These are phyloP conservation scores for Calonectria pseudoreteaudii DNA, from an alignment of 2,329 filamentous ascomycete genomes.

Conservation along the genomic window DNA sequence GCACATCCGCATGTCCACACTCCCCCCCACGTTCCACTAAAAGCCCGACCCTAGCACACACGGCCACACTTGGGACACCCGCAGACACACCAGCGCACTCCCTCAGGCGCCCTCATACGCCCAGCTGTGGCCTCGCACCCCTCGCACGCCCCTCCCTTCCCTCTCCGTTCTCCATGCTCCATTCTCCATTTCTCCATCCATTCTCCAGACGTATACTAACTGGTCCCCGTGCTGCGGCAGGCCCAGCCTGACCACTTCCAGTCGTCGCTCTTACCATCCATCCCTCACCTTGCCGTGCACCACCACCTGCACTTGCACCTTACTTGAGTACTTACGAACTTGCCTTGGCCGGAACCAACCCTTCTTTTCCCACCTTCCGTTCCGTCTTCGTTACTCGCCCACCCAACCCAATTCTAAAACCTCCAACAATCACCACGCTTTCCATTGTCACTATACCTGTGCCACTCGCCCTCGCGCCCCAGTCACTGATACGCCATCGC, in stretches of 20 bases:
- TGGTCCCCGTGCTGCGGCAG: conserved; percentile 23
- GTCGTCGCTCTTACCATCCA: conserved; percentile 24
- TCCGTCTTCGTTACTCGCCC: conserved; percentile 33
- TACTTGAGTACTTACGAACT: neutral
- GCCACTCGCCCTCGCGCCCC: conserved; percentile 12
- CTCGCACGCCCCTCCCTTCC: conserved; percentile 21
- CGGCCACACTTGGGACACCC: conserved; percentile 10
- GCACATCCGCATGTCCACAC: conserved; percentile 4
- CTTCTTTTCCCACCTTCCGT: conserved; percentile 39
- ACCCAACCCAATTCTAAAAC: conserved; percentile 29
- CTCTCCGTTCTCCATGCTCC: conserved; percentile 14
- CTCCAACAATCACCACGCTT: conserved; percentile 40
- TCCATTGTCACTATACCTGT: conserved; percentile 38
- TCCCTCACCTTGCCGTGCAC: conserved; percentile 30
- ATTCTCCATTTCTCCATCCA: conserved; percentile 23
- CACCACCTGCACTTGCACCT: conserved; percentile 29
- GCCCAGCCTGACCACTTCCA: conserved; percentile 9
- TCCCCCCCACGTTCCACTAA: conserved; percentile 29
- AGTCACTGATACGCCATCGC: conserved; percentile 18
- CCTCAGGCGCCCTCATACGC: conserved; percentile 4
- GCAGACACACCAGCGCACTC: conserved; percentile 10
- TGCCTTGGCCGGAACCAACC: conserved; percentile 37
- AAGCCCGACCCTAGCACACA: conserved; percentile 19
- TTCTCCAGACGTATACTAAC: conserved; percentile 28
- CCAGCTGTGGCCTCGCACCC: neutral